Evolutionary conservation across 2,329 filamentous ascomycete genomes (phyloP).

Genomic region (Cladosporium sphaerospermum): DNA sequence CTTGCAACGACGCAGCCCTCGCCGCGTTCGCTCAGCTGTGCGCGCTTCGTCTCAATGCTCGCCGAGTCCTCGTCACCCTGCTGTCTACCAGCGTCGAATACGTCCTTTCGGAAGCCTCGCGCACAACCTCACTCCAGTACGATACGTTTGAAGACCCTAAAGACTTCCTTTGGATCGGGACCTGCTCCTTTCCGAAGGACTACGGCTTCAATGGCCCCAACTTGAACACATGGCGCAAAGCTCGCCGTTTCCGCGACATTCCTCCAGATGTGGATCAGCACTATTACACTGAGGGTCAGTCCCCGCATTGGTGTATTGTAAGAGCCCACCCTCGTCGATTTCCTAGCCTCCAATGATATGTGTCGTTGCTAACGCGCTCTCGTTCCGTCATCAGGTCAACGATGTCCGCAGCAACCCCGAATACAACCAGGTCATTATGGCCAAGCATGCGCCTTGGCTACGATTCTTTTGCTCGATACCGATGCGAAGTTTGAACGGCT

Average conservation of each 20-base stretch:
- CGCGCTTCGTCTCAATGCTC: conserved; percentile 42
- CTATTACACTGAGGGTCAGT: conserved; percentile 21
- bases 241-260: conserved; percentile 21
- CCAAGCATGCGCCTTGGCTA: conserved; percentile 7
- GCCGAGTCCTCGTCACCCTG: conserved; percentile 46
- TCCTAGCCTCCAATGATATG: too few species aligned
- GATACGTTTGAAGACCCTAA: conserved; percentile 22
- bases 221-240: conserved; percentile 17
- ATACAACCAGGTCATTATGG: conserved; percentile 9
- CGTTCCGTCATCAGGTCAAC: conserved; percentile 9
- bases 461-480: conserved; percentile 54
- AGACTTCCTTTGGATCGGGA: conserved; percentile 33
- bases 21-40: conserved; percentile 46
- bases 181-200: conserved; percentile 25
- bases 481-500: conserved; percentile 50
- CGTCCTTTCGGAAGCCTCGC: conserved; percentile 48
- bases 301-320: conserved; percentile 18
- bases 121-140: conserved; percentile 37
- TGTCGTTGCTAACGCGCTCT: too few species aligned
- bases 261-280: conserved; percentile 6
- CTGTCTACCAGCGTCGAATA: conserved; percentile 44
- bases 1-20: conserved; percentile 37
- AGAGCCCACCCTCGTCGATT: too few species aligned
- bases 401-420: conserved; percentile 16
- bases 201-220: conserved; percentile 32